A percentile compares a stretch with the other conserved stretches of the same genome.
Conservation (phyloP, 176 grass and related monocot genomes). For the Raddia distichophylla region DNA sequence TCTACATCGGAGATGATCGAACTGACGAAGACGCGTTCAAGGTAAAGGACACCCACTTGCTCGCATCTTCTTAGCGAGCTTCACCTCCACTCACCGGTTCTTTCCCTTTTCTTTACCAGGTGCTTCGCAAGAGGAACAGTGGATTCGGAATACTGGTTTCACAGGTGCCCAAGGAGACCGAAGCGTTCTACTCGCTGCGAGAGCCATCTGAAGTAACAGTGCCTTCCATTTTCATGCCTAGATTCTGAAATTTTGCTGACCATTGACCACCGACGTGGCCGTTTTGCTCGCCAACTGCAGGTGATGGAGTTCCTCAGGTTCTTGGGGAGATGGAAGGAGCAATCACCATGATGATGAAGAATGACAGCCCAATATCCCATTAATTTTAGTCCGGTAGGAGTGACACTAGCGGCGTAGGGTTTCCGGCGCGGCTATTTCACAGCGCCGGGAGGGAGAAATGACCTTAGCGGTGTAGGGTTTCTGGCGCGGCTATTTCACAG, state of each 20-base stretch:
- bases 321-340: slow-evolving; percentile 57
- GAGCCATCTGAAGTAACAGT: slow-evolving; percentile 54
- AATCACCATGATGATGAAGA: slow-evolving; percentile 18
- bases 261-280: neutral
- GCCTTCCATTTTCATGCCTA: neutral
- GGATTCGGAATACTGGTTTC: slow-evolving; percentile 77
- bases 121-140: slow-evolving; percentile 51
- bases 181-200: slow-evolving; percentile 58
- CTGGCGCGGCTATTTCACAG: neutral
- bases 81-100: neutral
- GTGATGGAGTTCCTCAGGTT: slow-evolving; percentile 62
- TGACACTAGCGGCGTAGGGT: neutral
- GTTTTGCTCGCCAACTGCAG: slow-evolving; percentile 30
- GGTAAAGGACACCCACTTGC: neutral
- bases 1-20: slow-evolving; percentile 72
- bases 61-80: neutral
- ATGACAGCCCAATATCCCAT: neutral
- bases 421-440: neutral
- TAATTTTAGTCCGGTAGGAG: slow-evolving; percentile 7
- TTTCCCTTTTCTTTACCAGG: slow-evolving; percentile 22
- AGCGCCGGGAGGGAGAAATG: slow-evolving; percentile 22
- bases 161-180: slow-evolving; percentile 54
- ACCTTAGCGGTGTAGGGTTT: neutral
- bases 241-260: neutral
- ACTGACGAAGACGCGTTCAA: slow-evolving; percentile 79